Conservation (phyloP, 1,139 yeast species). For the Fermentozyma sake region DNA sequence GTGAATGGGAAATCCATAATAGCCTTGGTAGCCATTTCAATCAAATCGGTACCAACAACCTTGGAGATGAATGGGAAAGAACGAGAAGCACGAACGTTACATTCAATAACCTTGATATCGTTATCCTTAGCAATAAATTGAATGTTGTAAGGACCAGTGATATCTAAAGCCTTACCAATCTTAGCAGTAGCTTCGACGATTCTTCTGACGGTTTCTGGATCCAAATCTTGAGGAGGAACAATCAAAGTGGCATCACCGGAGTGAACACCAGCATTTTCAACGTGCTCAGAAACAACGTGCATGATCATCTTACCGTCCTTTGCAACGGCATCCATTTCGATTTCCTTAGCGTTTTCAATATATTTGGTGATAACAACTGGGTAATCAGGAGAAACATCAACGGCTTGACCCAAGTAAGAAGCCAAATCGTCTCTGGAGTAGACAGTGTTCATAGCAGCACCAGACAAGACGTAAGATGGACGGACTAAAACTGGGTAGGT, state of each 20-base stretch:
- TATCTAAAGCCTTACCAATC: slow-evolving; percentile 91
- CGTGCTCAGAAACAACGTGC: slow-evolving; percentile 99
- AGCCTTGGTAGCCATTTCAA: slow-evolving; percentile 97
- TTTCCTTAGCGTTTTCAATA: slow-evolving; percentile 96
- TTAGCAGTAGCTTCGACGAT: slow-evolving; percentile 94
- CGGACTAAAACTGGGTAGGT: slow-evolving; percentile 95
- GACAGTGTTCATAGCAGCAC: slow-evolving; percentile 99
- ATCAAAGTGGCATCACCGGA: slow-evolving; percentile 98
- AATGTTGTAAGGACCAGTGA: slow-evolving; percentile 97
- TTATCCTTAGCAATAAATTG: slow-evolving; percentile 92
- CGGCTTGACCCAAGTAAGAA: slow-evolving; percentile 86
- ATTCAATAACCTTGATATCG: slow-evolving; percentile 94
- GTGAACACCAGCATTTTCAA: slow-evolving; percentile 98
- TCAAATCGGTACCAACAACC: slow-evolving; percentile 94
- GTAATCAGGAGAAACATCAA: slow-evolving; percentile 94
- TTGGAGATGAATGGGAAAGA: slow-evolving; percentile 98
- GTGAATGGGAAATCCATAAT: slow-evolving; percentile 82
- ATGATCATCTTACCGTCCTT: slow-evolving; percentile 88
- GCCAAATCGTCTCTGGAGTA: slow-evolving; percentile 88
- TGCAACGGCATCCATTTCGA: slow-evolving; percentile 99
- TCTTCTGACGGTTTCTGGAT: slow-evolving; percentile 84
- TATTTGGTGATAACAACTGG: slow-evolving; percentile 97
- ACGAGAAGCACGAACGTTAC: slow-evolving; percentile 97
- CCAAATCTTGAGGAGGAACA: slow-evolving; percentile 96
- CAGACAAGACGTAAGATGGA: slow-evolving; percentile 95